A percentile compares a stretch with the other conserved stretches of the same genome.
Evolutionary conservation across 495 filamentous ascomycete genomes (phyloP).

Genomic region (Tetracladium marchalianum): DNA sequence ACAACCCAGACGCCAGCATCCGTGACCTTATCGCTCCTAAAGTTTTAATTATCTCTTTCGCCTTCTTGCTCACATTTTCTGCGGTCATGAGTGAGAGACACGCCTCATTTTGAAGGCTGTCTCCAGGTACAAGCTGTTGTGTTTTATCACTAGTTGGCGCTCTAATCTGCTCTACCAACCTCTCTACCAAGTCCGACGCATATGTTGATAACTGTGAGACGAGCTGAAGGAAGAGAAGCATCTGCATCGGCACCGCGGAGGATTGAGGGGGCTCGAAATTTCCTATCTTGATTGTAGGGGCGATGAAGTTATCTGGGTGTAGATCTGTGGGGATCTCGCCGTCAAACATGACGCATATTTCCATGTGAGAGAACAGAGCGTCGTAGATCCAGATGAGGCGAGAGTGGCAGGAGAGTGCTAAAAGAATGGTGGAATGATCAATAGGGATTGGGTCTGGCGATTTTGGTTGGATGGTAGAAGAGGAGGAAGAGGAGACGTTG

Average conservation of each 20-base stretch:
- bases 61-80: constrained; percentile 8
- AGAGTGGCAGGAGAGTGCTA: constrained; percentile 24
- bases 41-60: neutral
- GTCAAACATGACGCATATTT: constrained; percentile 17
- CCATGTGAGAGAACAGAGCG: constrained; percentile 20
- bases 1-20: no score
- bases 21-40: neutral
- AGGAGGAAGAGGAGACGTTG: neutral
- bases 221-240: constrained; percentile 20
- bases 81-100: neutral
- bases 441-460: constrained; percentile 5
- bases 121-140: constrained; percentile 1
- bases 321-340: constrained; percentile 11
- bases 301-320: constrained; percentile 10
- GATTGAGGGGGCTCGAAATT: constrained; percentile 21
- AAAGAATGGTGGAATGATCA: constrained; percentile 23
- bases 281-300: constrained; percentile 23
- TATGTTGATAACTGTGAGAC: constrained; percentile 6
- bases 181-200: constrained; percentile 5
- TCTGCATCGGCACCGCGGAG: constrained; percentile 24
- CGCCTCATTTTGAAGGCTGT: constrained; percentile 7
- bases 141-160: neutral
- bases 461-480: neutral
- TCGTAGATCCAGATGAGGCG: constrained; percentile 21
- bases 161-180: neutral